Evolutionary conservation across 1,139 yeast species (phyloP).

Genomic region (Magnusiomyces paraingens): DNA sequence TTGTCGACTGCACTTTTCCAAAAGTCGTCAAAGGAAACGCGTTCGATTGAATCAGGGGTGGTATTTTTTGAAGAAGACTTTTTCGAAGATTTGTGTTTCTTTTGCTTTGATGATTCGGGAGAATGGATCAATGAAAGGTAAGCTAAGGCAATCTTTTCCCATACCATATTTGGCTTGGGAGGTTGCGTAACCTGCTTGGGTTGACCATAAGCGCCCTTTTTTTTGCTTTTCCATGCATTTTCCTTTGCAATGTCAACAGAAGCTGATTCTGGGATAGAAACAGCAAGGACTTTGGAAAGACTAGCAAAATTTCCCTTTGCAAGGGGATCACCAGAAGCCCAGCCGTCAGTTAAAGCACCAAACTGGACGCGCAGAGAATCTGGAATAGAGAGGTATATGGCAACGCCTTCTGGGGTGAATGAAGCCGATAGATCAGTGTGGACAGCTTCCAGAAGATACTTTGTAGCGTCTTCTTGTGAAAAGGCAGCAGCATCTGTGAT

Average conservation of each 20-base stretch:
- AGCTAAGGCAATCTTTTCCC: not conserved
- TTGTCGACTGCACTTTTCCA: slow-evolving; percentile 81
- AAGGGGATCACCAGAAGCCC: slow-evolving; percentile 74
- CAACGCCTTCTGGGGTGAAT: slow-evolving; percentile 74
- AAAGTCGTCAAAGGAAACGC: slow-evolving; percentile 50
- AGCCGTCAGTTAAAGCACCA: slow-evolving; percentile 34
- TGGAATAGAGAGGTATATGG: slow-evolving; percentile 55
- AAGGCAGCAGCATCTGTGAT: slow-evolving; percentile 80
- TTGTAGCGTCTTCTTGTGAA: slow-evolving; percentile 22
- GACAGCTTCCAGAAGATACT: slow-evolving; percentile 34
- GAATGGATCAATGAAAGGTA: not conserved
- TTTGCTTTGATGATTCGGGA: slow-evolving; percentile 13
- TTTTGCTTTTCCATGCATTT: slow-evolving; percentile 25
- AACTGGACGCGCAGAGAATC: slow-evolving; percentile 32
- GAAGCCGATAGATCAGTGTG: no score
- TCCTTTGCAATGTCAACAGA: slow-evolving; percentile 33
- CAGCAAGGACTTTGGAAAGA: slow-evolving; percentile 59
- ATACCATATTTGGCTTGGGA: not conserved
- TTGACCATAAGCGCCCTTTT: slow-evolving; percentile 12
- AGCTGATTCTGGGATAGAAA: slow-evolving; percentile 29
- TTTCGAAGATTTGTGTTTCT: slow-evolving; percentile 26
- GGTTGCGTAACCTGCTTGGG: not conserved
- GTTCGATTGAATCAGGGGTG: slow-evolving; percentile 14
- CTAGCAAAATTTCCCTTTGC: slow-evolving; percentile 55
- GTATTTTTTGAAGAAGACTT: not conserved